Percentiles rank a stretch among this genome's conserved stretches.
Conservation (phyloP, 169 alveolate species). For the Eimeria maxima region DNA sequence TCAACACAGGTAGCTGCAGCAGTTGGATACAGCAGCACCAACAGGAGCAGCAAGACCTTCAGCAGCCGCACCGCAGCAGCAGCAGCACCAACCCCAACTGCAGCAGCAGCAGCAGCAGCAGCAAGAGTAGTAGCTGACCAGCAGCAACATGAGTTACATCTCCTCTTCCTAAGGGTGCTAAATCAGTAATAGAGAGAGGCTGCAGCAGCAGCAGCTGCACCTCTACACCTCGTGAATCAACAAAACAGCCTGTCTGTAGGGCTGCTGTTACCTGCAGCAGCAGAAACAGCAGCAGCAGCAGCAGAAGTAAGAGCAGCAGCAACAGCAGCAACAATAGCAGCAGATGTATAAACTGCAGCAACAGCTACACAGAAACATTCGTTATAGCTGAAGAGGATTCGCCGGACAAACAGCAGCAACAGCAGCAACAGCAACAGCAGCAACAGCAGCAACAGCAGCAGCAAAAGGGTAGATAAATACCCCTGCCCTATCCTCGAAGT, state of each 20-base stretch:
- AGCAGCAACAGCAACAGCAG: background rate
- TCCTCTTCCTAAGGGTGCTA: background rate
- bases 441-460: conserved; percentile 2
- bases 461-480: background rate
- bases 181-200: background rate
- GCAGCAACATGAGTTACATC: conserved; percentile 21
- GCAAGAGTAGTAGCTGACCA: conserved; percentile 25
- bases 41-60: background rate
- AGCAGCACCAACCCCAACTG: background rate
- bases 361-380: background rate
- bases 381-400: background rate
- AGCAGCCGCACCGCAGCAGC: background rate
- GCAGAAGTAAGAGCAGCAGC: conserved; percentile 59
- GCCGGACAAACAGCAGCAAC: background rate
- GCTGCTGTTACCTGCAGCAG: conserved; percentile 38
- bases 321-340: background rate
- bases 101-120: conserved; percentile 28
- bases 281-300: conserved; percentile 17
- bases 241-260: conserved; percentile 42
- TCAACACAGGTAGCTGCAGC: background rate
- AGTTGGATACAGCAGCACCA: background rate
- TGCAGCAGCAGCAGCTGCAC: background rate
- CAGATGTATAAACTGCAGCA: background rate
- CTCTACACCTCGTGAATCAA: conserved; percentile 1
- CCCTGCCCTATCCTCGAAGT: conserved; percentile 69